These are phyloP conservation scores for Ramicandelaber brevisporus DNA, from an alignment of 192 early-diverging fungal species.

Conservation along the genomic window DNA sequence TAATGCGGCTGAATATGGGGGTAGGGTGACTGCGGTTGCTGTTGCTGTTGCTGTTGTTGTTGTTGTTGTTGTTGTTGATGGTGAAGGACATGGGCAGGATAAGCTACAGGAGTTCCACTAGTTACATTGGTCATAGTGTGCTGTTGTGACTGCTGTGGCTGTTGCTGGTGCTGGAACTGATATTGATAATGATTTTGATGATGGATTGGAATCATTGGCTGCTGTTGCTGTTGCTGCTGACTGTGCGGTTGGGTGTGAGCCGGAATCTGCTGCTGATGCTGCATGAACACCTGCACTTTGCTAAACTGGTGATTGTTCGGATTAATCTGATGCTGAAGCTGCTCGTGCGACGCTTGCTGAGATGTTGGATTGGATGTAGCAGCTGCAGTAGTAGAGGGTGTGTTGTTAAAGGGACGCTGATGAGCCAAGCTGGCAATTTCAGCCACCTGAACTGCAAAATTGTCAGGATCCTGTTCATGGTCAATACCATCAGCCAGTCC, in stretches of 20 bases:
- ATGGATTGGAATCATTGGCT: neutral
- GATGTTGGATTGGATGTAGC: neutral
- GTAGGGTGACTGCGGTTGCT: neutral
- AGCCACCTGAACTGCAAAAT: too few species aligned
- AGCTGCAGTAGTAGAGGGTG: too few species aligned
- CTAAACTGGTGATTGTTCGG: neutral
- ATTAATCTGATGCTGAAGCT: neutral
- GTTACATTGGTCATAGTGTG: too few species aligned
- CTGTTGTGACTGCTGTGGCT: too few species aligned
- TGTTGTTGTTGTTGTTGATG: neutral
- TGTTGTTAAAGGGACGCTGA: too few species aligned
- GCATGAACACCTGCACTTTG: neutral
- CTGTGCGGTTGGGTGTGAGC: neutral
- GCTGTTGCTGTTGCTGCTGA: constrained; percentile 1
- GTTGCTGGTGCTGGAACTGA: too few species aligned
- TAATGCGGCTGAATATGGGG: neutral
- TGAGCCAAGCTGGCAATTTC: too few species aligned
- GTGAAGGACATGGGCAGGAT: neutral
- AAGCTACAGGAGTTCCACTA: too few species aligned
- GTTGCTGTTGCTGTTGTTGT: neutral
- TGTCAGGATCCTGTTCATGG: too few species aligned
- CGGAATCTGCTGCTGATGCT: neutral
- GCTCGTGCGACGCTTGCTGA: constrained; percentile 1
- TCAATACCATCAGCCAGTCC: too few species aligned
- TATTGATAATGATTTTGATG: too few species aligned